Conservation (phyloP, 192 early-diverging fungal species). For the Mortierella alpina region DNA sequence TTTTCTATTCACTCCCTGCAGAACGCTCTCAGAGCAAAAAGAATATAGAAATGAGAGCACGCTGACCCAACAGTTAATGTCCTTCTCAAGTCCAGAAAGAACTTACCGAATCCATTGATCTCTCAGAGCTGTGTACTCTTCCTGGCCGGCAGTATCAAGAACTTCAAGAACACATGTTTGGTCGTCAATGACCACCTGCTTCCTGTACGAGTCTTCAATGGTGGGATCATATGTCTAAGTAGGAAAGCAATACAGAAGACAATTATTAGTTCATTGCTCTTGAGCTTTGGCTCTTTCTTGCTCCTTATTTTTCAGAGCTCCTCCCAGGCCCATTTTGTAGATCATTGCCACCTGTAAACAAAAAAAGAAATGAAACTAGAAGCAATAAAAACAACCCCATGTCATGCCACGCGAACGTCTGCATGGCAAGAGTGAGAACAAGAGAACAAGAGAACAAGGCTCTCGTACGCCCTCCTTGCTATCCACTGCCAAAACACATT, state of each 20-base stretch:
- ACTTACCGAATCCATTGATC: conserved; percentile 84
- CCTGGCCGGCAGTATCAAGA: conserved; percentile 95
- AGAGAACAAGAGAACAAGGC: conserved; percentile 4
- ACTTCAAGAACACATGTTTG: conserved; percentile 97
- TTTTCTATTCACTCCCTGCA: too few species aligned
- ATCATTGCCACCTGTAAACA: neutral
- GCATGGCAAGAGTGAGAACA: neutral
- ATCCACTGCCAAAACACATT: neutral
- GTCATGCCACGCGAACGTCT: neutral
- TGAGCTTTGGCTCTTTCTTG: neutral
- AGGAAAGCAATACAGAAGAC: conserved; percentile 33
- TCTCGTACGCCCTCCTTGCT: conserved; percentile 8
- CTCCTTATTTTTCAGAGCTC: too few species aligned
- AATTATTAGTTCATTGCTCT: too few species aligned
- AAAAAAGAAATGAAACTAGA: neutral
- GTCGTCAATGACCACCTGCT: conserved; percentile 97
- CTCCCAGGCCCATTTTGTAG: too few species aligned
- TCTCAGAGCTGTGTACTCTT: conserved; percentile 81
- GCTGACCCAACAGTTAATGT: too few species aligned
- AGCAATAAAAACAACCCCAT: neutral
- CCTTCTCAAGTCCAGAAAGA: neutral
- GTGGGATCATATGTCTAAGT: conserved; percentile 96
- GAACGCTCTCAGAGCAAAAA: too few species aligned
- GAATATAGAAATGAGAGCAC: too few species aligned
- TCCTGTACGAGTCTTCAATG: conserved; percentile 97